phyloP scores from a whole-genome alignment of 164 flowering plant species.

The Dillenia suffruticosa region DNA sequence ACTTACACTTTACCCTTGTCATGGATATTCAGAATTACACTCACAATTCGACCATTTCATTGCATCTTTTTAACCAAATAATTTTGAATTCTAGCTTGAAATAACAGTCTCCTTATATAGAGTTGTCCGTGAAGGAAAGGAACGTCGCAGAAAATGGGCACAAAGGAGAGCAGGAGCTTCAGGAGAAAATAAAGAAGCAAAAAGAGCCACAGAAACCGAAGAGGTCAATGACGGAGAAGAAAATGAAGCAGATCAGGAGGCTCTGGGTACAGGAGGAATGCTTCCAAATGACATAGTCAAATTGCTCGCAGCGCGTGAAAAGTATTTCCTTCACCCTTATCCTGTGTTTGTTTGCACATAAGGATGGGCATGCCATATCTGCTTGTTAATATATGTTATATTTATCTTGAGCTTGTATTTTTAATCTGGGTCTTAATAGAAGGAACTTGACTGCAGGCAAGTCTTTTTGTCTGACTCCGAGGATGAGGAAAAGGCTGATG shows the following conservation, averaged over 20 bases:
- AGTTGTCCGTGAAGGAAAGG: slow-evolving; percentile 66
- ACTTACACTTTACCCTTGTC: too few species aligned
- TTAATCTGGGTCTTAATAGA: background rate
- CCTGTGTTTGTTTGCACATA: background rate
- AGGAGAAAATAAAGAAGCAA: slow-evolving; percentile 22
- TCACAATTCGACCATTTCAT: too few species aligned
- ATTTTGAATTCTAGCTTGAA: background rate
- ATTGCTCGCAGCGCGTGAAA: slow-evolving; percentile 67
- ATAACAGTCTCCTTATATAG: slow-evolving; percentile 21
- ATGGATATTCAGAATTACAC: too few species aligned
- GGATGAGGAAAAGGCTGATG: slow-evolving; percentile 38
- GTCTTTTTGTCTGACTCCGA: slow-evolving; percentile 71
- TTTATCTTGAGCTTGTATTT: background rate
- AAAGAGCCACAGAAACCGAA: background rate
- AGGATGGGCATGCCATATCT: background rate
- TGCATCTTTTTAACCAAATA: too few species aligned
- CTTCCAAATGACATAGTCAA: slow-evolving; percentile 72
- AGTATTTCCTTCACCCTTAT: slow-evolving; percentile 33
- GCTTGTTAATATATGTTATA: background rate
- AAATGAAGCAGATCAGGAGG: slow-evolving; percentile 27
- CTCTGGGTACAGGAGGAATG: slow-evolving; percentile 34
- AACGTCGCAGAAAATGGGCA: slow-evolving; percentile 68
- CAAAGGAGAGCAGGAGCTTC: slow-evolving; percentile 42
- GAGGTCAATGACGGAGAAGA: slow-evolving; percentile 30
- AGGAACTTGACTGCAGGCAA: slow-evolving; percentile 38